These are phyloP conservation scores for Debaryomyces udenii DNA, from an alignment of 1,139 yeast species.

Conservation along the genomic window DNA sequence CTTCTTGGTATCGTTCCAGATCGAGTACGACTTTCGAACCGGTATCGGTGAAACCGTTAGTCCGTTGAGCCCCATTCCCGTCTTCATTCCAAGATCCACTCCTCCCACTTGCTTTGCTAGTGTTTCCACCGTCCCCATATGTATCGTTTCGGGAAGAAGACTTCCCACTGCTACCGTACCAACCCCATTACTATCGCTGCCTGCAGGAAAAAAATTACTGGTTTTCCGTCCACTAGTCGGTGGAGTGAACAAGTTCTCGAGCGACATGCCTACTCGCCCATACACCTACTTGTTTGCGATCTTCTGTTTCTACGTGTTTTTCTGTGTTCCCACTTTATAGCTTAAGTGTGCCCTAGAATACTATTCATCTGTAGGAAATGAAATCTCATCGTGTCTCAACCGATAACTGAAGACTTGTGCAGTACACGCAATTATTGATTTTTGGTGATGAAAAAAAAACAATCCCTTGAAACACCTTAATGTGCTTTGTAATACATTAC, in stretches of 20 bases:
- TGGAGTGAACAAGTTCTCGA: conserved; percentile 1
- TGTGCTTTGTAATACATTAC: conserved; percentile 13
- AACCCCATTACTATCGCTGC: not conserved
- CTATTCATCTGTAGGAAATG: not conserved
- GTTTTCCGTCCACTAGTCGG: conserved; percentile 12
- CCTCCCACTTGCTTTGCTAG: not conserved
- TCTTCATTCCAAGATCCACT: not conserved
- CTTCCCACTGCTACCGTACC: not conserved
- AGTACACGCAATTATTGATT: not conserved
- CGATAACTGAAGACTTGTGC: not conserved
- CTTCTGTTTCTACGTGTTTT: too few relatives aligned
- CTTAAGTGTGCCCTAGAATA: not conserved
- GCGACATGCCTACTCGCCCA: conserved; percentile 1
- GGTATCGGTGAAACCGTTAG: conserved; percentile 1
- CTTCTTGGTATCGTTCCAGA: conserved; percentile 15
- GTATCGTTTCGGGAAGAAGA: not conserved
- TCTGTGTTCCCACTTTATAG: not conserved
- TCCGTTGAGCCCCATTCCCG: not conserved
- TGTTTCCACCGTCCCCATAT: not conserved
- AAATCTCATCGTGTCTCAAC: too few relatives aligned
- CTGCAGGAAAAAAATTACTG: conserved; percentile 12
- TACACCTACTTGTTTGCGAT: too few relatives aligned
- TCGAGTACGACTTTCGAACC: conserved; percentile 6
- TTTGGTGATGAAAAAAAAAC: not conserved
- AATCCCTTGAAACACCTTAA: conserved; percentile 4